Conservation (phyloP, 2,329 filamentous ascomycete species). For the Trichoderma endophyticum region DNA sequence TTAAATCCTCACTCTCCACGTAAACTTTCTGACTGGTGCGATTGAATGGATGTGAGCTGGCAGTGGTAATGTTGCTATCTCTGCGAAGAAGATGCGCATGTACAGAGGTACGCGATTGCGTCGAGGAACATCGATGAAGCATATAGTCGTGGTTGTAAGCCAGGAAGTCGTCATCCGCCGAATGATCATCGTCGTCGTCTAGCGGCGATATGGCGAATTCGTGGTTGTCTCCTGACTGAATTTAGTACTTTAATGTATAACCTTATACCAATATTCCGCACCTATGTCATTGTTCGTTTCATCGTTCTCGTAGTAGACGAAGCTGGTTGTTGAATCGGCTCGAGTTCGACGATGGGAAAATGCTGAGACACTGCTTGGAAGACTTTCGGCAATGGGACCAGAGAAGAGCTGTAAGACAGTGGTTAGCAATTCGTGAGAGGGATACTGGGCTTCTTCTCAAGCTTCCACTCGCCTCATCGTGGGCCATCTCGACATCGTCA, state of each 20-base stretch:
- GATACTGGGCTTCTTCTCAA: not conserved
- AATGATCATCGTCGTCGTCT: slow-evolving; percentile 41
- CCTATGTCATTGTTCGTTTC: slow-evolving; percentile 39
- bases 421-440: slow-evolving; percentile 18
- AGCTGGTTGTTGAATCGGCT: slow-evolving; percentile 82
- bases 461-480: slow-evolving; percentile 68
- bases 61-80: slow-evolving; percentile 67
- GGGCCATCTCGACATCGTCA: slow-evolving; percentile 97
- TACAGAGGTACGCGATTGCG: slow-evolving; percentile 53
- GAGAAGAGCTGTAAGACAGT: slow-evolving; percentile 64
- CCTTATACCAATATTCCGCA: not conserved
- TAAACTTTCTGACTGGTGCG: slow-evolving; percentile 86
- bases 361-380: slow-evolving; percentile 90
- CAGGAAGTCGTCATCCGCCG: slow-evolving; percentile 40
- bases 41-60: slow-evolving; percentile 59
- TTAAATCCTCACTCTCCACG: slow-evolving; percentile 89
- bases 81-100: slow-evolving; percentile 66
- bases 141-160: slow-evolving; percentile 45
- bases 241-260: slow-evolving; percentile 19
- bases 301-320: slow-evolving; percentile 71
- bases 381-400: slow-evolving; percentile 88
- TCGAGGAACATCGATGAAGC: slow-evolving; percentile 61
- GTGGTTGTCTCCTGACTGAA: slow-evolving; percentile 29
- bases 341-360: slow-evolving; percentile 81
- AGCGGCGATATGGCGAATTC: slow-evolving; percentile 27